Evolutionary conservation across 2,329 filamentous ascomycete genomes (phyloP).

Genomic region (Diplodia seriata): DNA sequence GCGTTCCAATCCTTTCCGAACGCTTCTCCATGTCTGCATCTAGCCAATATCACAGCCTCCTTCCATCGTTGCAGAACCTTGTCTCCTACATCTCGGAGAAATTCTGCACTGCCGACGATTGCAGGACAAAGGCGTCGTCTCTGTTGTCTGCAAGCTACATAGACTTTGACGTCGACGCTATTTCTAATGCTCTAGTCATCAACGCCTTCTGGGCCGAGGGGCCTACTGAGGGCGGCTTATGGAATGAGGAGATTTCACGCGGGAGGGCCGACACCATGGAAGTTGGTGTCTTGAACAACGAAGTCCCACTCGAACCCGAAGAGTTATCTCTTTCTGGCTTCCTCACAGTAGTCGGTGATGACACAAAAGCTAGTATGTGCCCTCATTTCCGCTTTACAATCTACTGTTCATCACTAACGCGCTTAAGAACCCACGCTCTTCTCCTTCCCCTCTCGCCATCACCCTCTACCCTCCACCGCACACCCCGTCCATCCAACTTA

Average conservation of each 20-base stretch:
- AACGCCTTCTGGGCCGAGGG: slow-evolving; percentile 66
- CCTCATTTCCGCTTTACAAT: background rate
- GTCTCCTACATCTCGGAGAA: slow-evolving; percentile 60
- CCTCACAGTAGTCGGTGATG: slow-evolving; percentile 78
- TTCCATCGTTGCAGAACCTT: slow-evolving; percentile 65
- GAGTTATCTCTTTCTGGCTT: slow-evolving; percentile 81
- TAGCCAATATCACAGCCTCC: slow-evolving; percentile 70
- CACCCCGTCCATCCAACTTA: slow-evolving; percentile 65
- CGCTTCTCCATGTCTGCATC: slow-evolving; percentile 68
- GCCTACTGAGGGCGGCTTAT: slow-evolving; percentile 32
- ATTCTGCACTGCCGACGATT: slow-evolving; percentile 60
- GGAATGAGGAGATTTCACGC: slow-evolving; percentile 48
- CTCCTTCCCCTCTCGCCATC: slow-evolving; percentile 81
- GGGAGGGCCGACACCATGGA: slow-evolving; percentile 67
- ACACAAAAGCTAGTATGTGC: slow-evolving; percentile 66
- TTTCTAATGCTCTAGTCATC: slow-evolving; percentile 69
- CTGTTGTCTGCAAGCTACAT: slow-evolving; percentile 66
- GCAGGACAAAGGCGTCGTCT: slow-evolving; percentile 56
- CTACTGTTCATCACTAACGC: slow-evolving; percentile 33
- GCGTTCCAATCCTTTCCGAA: slow-evolving; percentile 61
- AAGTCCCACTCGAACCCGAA: slow-evolving; percentile 69
- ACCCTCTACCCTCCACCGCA: slow-evolving; percentile 55
- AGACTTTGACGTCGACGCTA: slow-evolving; percentile 79
- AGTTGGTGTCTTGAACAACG: slow-evolving; percentile 76
- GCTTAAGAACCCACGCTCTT: slow-evolving; percentile 74